Base-by-base conservation (phyloP, 2,329 filamentous ascomycete genomes). In the Penicillium sp. region DNA sequence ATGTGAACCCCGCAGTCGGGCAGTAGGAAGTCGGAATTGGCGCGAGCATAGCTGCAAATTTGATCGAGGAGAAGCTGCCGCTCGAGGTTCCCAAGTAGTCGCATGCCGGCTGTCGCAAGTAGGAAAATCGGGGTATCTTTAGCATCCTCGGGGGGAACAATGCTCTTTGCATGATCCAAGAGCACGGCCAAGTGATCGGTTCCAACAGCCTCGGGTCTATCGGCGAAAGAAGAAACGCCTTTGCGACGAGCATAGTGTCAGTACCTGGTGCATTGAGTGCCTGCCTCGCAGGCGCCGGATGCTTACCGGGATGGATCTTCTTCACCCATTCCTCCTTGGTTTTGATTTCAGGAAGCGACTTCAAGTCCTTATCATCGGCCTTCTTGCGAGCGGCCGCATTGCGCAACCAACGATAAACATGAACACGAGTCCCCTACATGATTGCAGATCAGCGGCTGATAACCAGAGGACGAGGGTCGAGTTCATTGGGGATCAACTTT, bases 81-180 rank as follows among this genome's bases (percentile, higher is more conserved):
- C 73, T 97, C 87, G 5, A 83, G 71, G 42, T 90, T 83, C 6
- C 90, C 89, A 1, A 99, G 83, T 15, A 99, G 82, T 59, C 95
- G 90, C 87, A 99, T 95, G 47, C 95, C 95, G 10, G 95, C 95
- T 0, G 95, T 99, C 31, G 95, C 95, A 77, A 99, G 92, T 53
- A 99, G 82, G 75, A 96, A 99, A 56, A 99, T 87, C 0, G 95
- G 95, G 0, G 96, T 99, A 59, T 95, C 88, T 62, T 88, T 80
- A 51, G 95, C 85, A 67, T 91, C 90, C 58, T 91, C 83, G 39
- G 83, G 76, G 6, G 94, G 94, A 22, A 99, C 88, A 59, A 92
- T 82, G 35, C 88, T 83, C 64, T 91, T 84, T 14, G 94, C 95
- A 77, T 96, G 92, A 48, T 92, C 84, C 65, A 98, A 82, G 25